Conservation (phyloP, 2,329 filamentous ascomycete genomes). For the Pseudogymnoascus sp. region DNA sequence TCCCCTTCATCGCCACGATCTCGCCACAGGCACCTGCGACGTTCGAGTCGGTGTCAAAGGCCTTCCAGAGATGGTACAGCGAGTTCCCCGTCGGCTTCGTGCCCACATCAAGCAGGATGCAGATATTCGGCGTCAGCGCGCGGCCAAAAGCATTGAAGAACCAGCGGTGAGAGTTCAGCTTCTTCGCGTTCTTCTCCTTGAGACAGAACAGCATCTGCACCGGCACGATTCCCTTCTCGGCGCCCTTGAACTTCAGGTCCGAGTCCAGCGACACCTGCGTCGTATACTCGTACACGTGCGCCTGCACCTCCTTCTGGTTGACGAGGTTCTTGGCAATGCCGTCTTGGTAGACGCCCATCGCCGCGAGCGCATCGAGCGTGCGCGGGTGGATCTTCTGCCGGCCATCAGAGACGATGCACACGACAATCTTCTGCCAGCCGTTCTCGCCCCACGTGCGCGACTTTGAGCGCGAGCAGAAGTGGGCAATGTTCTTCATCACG, state of each 20-base stretch:
- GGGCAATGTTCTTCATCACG: conserved; percentile 95
- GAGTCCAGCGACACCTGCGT: conserved; percentile 94
- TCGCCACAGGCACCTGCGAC: conserved; percentile 95
- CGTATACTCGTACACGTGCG: conserved; percentile 98
- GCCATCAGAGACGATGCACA: conserved; percentile 92
- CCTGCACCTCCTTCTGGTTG: conserved; percentile 90
- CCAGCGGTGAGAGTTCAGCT: conserved; percentile 97
- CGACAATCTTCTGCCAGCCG: conserved; percentile 98
- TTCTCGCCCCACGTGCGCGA: conserved; percentile 94
- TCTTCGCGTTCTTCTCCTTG: conserved; percentile 96
- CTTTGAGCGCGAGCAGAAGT: conserved; percentile 88
- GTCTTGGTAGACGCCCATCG: conserved; percentile 96
- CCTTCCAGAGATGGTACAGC: conserved; percentile 98
- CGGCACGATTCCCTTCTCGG: conserved; percentile 96
- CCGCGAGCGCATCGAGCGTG: conserved; percentile 87
- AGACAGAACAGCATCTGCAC: conserved; percentile 98
- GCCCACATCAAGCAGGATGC: conserved; percentile 92
- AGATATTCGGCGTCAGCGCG: conserved; percentile 89
- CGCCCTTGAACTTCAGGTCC: conserved; percentile 96
- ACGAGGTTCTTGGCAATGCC: conserved; percentile 98
- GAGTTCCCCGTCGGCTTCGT: conserved; percentile 84
- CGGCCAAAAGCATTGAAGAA: conserved; percentile 98
- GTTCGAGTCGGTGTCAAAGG: conserved; percentile 95
- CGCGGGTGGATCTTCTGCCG: conserved; percentile 88
- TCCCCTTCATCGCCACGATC: conserved; percentile 95